Conservation (phyloP, 257 asterid genomes). For the Lycium ferocissimum region DNA sequence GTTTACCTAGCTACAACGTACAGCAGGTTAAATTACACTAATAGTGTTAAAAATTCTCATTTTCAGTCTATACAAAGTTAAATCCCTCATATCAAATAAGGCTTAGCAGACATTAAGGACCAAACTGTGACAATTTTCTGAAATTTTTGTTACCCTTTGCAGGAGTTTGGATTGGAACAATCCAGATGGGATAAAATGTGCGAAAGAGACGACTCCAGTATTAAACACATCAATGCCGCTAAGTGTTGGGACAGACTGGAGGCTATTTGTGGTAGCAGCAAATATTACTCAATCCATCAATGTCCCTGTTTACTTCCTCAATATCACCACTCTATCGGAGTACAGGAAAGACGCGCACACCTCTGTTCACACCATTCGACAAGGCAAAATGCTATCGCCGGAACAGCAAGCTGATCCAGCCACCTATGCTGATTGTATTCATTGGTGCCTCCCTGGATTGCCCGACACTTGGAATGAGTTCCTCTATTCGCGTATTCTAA, state of each 20-base stretch:
- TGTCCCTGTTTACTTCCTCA: conserved; percentile 55
- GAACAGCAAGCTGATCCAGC: conserved; percentile 73
- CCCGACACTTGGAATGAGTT: conserved; percentile 87
- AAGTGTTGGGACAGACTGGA: conserved; percentile 67
- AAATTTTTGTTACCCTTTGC: background rate
- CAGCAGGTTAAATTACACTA: background rate
- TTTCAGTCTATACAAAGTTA: background rate
- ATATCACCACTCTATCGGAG: conserved; percentile 69
- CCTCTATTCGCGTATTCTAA: conserved; percentile 45
- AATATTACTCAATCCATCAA: conserved; percentile 64
- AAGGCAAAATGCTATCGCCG: conserved; percentile 64
- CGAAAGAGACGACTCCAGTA: conserved; percentile 66
- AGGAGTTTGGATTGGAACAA: conserved; percentile 92
- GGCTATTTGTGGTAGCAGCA: conserved; percentile 53
- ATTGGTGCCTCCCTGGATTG: conserved; percentile 87
- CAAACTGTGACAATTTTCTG: background rate
- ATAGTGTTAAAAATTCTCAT: background rate
- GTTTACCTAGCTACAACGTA: background rate
- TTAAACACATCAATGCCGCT: conserved; percentile 65
- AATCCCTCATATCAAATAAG: background rate
- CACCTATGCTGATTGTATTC: conserved; percentile 75
- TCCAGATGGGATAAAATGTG: conserved; percentile 79
- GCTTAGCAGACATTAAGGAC: background rate
- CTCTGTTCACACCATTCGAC: conserved; percentile 74
- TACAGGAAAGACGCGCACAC: conserved; percentile 85